These are phyloP conservation scores for Calvatia gigantea DNA, from an alignment of 768 basidiomycete species.

Conservation along the genomic window DNA sequence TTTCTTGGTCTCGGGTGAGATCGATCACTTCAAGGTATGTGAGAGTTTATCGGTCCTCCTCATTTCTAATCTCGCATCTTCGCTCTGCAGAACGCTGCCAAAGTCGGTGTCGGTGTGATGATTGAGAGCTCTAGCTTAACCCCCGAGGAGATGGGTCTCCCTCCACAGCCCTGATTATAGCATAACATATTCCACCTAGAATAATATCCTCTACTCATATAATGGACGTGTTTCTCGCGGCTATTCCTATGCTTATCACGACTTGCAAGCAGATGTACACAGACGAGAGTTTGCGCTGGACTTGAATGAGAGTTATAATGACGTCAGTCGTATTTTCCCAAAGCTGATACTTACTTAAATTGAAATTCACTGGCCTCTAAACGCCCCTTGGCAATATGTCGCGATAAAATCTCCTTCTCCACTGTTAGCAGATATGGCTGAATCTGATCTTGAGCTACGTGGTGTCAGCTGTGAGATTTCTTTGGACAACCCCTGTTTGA, in stretches of 20 bases:
- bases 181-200: conserved; percentile 25
- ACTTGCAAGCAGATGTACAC: not conserved
- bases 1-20: conserved; percentile 93
- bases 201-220: conserved; percentile 21
- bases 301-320: conserved; percentile 5
- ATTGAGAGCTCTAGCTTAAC: conserved; percentile 83
- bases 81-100: conserved; percentile 72
- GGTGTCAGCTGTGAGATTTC: conserved; percentile 47
- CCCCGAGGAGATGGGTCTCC: conserved; percentile 80
- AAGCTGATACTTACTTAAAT: not conserved
- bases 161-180: conserved; percentile 42
- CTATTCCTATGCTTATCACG: not conserved
- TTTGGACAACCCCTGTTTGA: conserved; percentile 50
- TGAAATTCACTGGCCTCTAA: not conserved
- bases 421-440: conserved; percentile 14
- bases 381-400: not conserved
- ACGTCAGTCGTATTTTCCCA: conserved; percentile 1
- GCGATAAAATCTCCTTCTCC: not conserved
- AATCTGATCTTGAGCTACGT: conserved; percentile 47
- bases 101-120: conserved; percentile 97
- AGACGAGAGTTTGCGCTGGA: not conserved
- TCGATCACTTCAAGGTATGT: conserved; percentile 95
- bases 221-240: conserved; percentile 13
- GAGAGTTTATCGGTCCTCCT: conserved; percentile 2
- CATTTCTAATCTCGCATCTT: conserved; percentile 8